A percentile compares a stretch with the other conserved stretches of the same genome.
Evolutionary conservation across 805 yeast species (phyloP).

Genomic region (Wickerhamomyces alni): DNA sequence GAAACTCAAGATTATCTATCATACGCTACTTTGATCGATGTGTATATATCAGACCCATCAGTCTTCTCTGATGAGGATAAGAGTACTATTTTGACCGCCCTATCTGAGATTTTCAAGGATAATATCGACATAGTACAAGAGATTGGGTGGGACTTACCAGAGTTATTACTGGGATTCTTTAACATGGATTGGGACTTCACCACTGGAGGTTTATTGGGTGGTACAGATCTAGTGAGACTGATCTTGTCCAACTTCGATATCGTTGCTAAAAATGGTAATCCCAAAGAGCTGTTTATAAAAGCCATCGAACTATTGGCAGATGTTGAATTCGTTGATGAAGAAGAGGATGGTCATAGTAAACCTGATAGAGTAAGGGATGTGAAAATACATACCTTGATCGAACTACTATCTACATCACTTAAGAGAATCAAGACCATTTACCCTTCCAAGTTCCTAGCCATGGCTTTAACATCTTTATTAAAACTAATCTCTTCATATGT

Average conservation of each 20-base stretch:
- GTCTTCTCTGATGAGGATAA: conserved; percentile 45
- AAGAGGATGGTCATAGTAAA: conserved; percentile 2
- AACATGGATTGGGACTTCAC: conserved; percentile 33
- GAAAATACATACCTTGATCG: conserved; percentile 60
- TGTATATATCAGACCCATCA: conserved; percentile 44
- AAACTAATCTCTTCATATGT: conserved; percentile 42
- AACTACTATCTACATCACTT: conserved; percentile 53
- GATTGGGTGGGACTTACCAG: conserved; percentile 92
- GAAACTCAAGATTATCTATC: conserved; percentile 58
- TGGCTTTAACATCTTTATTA: conserved; percentile 55
- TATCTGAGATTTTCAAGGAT: conserved; percentile 37
- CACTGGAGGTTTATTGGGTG: conserved; percentile 32
- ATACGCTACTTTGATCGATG: conserved; percentile 67
- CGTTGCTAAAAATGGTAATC: conserved; percentile 65
- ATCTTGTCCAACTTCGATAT: conserved; percentile 51
- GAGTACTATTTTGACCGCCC: conserved; percentile 36
- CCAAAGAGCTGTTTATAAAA: conserved; percentile 72
- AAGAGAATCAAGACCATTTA: conserved; percentile 59
- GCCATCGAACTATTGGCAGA: conserved; percentile 56
- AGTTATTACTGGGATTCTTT: conserved; percentile 51
- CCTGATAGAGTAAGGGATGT: conserved; percentile 26
- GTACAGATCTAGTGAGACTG: conserved; percentile 7
- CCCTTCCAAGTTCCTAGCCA: conserved; percentile 75
- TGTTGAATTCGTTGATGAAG: conserved; percentile 19
- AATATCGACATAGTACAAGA: conserved; percentile 50